phyloP scores from a whole-genome alignment of 1,284 basidiomycete genomes.

The Malassezia nana region DNA sequence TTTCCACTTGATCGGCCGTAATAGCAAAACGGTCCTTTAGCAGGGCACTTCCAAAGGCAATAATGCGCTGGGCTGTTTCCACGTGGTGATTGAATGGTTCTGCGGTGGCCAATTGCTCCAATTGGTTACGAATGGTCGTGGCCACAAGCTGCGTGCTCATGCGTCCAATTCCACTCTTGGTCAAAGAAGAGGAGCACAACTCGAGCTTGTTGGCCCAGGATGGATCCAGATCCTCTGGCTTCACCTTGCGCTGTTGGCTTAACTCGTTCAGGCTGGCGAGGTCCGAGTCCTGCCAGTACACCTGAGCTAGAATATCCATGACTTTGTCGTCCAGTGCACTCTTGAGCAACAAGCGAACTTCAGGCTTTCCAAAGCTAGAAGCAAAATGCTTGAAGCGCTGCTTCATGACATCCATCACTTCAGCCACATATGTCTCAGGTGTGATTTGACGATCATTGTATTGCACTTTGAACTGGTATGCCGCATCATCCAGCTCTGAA shows the following conservation, averaged over 20 bases:
- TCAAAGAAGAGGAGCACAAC: conserved; percentile 77
- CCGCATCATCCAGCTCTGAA: conserved; percentile 87
- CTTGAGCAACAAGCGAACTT: conserved; percentile 79
- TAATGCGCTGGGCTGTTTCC: conserved; percentile 71
- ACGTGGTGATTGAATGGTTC: conserved; percentile 91
- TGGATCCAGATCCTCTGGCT: conserved; percentile 64
- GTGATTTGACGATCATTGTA: conserved; percentile 94
- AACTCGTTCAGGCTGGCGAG: conserved; percentile 64
- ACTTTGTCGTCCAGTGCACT: conserved; percentile 86
- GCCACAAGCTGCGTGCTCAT: conserved; percentile 90
- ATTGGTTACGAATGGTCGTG: conserved; percentile 75
- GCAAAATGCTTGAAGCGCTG: conserved; percentile 78
- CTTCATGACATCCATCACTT: conserved; percentile 88
- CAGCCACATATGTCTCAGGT: conserved; percentile 92
- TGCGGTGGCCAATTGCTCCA: conserved; percentile 67
- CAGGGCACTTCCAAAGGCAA: conserved; percentile 83
- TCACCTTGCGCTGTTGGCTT: conserved; percentile 61
- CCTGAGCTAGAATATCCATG: conserved; percentile 89
- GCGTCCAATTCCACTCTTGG: conserved; percentile 91
- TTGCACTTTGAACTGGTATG: conserved; percentile 98
- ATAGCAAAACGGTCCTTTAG: conserved; percentile 80
- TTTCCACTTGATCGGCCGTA: conserved; percentile 96
- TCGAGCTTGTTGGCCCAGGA: conserved; percentile 96
- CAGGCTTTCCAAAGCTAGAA: conserved; percentile 73
- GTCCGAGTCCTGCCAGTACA: conserved; percentile 90